Evolutionary conservation across 495 filamentous ascomycete genomes (phyloP).

Genomic region (Hypomontagnella monticulosa): DNA sequence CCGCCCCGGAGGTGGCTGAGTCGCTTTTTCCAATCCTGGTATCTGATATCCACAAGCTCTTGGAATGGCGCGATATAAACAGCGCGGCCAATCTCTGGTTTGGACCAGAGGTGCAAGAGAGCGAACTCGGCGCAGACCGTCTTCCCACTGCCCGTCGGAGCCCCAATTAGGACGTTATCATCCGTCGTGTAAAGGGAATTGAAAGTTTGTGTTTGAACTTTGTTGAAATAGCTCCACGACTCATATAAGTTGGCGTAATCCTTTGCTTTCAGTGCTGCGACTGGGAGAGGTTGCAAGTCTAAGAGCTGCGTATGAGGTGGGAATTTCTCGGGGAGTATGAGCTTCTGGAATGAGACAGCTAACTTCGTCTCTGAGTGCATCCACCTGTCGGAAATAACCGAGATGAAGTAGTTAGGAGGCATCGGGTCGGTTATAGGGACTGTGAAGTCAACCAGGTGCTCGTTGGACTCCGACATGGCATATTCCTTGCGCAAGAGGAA

Average conservation of each 20-base stretch:
- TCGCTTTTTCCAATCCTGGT: conserved; percentile 84
- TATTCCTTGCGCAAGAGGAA: conserved; percentile 91
- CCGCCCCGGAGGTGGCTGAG: conserved; percentile 78
- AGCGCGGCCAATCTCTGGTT: conserved; percentile 75
- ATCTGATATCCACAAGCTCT: conserved; percentile 83
- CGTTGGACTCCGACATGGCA: conserved; percentile 80
- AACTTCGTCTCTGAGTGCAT: conserved; percentile 97
- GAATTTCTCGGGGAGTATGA: conserved; percentile 94
- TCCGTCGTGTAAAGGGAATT: conserved; percentile 89
- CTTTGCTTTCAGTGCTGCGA: conserved; percentile 84
- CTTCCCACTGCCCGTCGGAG: conserved; percentile 93
- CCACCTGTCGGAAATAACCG: conserved; percentile 93
- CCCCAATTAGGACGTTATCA: conserved; percentile 91
- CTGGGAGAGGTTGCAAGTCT: conserved; percentile 89
- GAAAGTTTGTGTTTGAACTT: conserved; percentile 96
- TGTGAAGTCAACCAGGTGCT: conserved; percentile 97
- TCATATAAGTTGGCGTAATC: conserved; percentile 87
- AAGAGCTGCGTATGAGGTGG: conserved; percentile 90
- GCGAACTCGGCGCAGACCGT: conserved; percentile 97
- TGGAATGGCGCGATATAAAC: conserved; percentile 98
- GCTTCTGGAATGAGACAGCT: conserved; percentile 91
- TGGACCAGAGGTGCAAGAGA: conserved; percentile 86
- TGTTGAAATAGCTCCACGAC: conserved; percentile 91
- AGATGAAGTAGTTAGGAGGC: conserved; percentile 98
- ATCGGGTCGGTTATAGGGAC: conserved; percentile 96